phyloP scores from a whole-genome alignment of 495 filamentous ascomycete species.

The Apiosordaria backusii region DNA sequence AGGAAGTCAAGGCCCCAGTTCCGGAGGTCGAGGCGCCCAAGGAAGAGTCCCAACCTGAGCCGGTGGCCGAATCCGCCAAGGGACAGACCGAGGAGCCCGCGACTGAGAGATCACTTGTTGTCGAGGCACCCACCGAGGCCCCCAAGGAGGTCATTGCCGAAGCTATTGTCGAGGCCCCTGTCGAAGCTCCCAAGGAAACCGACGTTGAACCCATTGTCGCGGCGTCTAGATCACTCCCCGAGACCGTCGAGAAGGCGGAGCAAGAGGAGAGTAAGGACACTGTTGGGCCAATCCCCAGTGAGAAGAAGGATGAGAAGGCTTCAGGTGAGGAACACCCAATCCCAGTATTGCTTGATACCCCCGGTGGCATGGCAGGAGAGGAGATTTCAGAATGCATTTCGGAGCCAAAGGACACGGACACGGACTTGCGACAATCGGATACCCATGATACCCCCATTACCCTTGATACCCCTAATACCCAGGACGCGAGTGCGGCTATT shows the following conservation, averaged over 20 bases:
- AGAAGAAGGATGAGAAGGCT: slow-evolving; percentile 33
- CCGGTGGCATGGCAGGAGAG: slow-evolving; percentile 27
- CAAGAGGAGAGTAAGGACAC: slow-evolving; percentile 37
- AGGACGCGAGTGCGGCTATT: slow-evolving; percentile 19
- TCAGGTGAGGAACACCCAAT: slow-evolving; percentile 40
- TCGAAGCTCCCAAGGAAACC: slow-evolving; percentile 18
- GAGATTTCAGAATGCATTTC: slow-evolving; percentile 34
- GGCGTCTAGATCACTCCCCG: background rate
- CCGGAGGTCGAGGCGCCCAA: slow-evolving; percentile 7
- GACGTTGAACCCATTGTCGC: slow-evolving; percentile 5
- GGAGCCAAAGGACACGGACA: slow-evolving; percentile 24
- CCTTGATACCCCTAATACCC: slow-evolving; percentile 16
- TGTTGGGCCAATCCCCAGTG: slow-evolving; percentile 35
- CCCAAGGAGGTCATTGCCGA: slow-evolving; percentile 17
- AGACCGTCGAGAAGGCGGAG: slow-evolving; percentile 12
- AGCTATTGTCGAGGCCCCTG: slow-evolving; percentile 2
- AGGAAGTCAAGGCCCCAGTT: slow-evolving; percentile 10
- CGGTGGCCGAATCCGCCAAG: background rate
- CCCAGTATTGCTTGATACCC: slow-evolving; percentile 35
- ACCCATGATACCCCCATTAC: slow-evolving; percentile 17
- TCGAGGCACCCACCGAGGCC: slow-evolving; percentile 10
- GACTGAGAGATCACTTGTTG: background rate
- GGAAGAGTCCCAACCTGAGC: slow-evolving; percentile 5
- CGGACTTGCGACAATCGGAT: slow-evolving; percentile 25
- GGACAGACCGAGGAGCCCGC: background rate